Conservation (phyloP, 352 stramenopile species). For the Halophytophthora polymorphica region DNA sequence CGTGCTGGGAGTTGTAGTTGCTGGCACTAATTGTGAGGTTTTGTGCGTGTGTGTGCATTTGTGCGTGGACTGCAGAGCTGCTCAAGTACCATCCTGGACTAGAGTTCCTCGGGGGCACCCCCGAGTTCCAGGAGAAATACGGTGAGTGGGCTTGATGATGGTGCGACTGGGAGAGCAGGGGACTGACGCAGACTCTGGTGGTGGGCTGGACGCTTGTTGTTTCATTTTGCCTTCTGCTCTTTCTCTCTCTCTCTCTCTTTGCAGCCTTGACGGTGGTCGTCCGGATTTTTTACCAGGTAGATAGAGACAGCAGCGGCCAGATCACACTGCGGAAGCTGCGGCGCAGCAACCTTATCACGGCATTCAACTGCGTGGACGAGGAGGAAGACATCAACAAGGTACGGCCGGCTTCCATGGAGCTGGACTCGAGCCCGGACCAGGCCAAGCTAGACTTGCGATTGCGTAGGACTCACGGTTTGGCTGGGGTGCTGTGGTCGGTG, state of each 20-base stretch:
- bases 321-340: slow-evolving; percentile 95
- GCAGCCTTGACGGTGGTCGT: slow-evolving; percentile 95
- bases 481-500: too few relatives aligned
- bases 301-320: slow-evolving; percentile 92
- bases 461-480: not conserved
- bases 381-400: slow-evolving; percentile 99
- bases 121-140: slow-evolving; percentile 99
- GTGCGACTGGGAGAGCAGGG: too few relatives aligned
- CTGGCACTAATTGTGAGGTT: slow-evolving; percentile 53
- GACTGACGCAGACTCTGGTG: too few relatives aligned
- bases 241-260: not conserved
- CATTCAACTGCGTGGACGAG: slow-evolving; percentile 96
- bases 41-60: slow-evolving; percentile 1
- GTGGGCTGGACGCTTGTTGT: not conserved
- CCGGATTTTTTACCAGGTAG: slow-evolving; percentile 93
- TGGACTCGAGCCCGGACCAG: too few relatives aligned
- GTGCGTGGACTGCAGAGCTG: slow-evolving; percentile 45
- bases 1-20: too few relatives aligned
- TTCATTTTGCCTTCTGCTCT: slow-evolving; percentile 1
- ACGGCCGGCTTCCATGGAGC: not conserved
- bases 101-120: slow-evolving; percentile 96
- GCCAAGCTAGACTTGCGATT: too few relatives aligned
- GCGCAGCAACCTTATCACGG: slow-evolving; percentile 92
- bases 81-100: slow-evolving; percentile 91
- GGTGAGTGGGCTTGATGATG: slow-evolving; percentile 47